Base-by-base conservation (phyloP, 2,329 filamentous ascomycete species). In the Neofusicoccum sp. region DNA sequence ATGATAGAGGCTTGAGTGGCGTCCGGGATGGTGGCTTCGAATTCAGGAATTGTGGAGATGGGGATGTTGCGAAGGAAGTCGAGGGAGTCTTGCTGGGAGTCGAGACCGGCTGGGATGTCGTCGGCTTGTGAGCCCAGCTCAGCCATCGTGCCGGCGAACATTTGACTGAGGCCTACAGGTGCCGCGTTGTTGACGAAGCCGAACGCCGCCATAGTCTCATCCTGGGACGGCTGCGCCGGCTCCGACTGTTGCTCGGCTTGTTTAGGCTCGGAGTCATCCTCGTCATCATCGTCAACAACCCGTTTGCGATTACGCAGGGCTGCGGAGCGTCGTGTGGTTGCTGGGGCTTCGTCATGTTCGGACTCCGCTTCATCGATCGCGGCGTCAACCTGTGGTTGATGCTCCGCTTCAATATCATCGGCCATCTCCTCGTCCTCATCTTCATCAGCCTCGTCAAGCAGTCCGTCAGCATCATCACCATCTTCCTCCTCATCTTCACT, bases 101-200 rank as follows among this genome's bases (percentile, higher is more conserved):
- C 68, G 54, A 70, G 68, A 57, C 70, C 67, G 26, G 63, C 34
- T 31, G 58, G 58, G 44, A 71, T 71, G 14, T 74, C 71, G 8
- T 43, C 80, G 69, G 64, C 6, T 68, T 73, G 2, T n/a, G 72
- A 71, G 51, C 81, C 76, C 62, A 80, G 79, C 38, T 84, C 86
- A 51, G 90, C 91, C 85, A 96, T 89, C 1, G 92, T 96, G 14
- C 91, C 91, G 4, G 89, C 90, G 71, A 96, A 97, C 63, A 95
- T 93, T 68, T 96, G 92, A 0, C 91, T 96, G 47, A 96, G 81
- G 7, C 91, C 89, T 43, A 96, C 72, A 6, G 79, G 74, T 56
- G 76, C 68, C 43, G 73, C 70, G 9, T 49, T 33, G 45, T 45
- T 20, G 62, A 63, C 26, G 34, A 65, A 62, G 58, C 59, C 70